Percentiles rank a stretch among this genome's conserved stretches.
Conservation (phyloP, 805 yeast genomes). For the Cyberlindnera subsufficiens region DNA sequence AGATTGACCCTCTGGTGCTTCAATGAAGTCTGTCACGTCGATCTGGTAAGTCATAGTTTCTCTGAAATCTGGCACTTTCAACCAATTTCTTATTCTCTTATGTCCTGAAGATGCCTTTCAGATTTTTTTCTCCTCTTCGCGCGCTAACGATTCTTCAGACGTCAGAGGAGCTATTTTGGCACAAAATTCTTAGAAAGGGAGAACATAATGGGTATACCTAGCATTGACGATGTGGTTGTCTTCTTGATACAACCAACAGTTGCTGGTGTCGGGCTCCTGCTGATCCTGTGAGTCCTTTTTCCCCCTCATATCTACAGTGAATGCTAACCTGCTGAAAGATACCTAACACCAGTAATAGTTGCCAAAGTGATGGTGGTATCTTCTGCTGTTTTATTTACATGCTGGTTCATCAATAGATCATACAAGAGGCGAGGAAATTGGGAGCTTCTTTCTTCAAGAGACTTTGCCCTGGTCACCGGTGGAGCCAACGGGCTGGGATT, state of each 20-base stretch:
- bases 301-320: no score
- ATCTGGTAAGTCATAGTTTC: conserved; percentile 14
- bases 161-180: no score
- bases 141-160: background rate
- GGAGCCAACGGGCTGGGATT: conserved; percentile 34
- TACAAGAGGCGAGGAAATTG: conserved; percentile 20
- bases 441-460: conserved; percentile 9
- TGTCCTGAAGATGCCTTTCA: background rate
- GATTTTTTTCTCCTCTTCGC: background rate
- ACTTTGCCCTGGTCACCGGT: conserved; percentile 29
- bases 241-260: no score
- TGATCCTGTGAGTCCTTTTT: no score
- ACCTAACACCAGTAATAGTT: no score
- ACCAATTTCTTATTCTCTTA: background rate
- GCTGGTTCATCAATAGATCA: conserved; percentile 1
- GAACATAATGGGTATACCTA: no score
- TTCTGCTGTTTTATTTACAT: background rate
- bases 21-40: conserved; percentile 46
- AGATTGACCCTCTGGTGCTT: conserved; percentile 38
- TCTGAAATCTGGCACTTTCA: background rate
- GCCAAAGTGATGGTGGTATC: no score
- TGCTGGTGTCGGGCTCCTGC: no score
- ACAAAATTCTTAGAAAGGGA: no score
- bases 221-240: no score
- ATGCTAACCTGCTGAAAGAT: no score